phyloP scores from a whole-genome alignment of 2,329 filamentous ascomycete species.

The Phaeosphaeriaceae sp. region DNA sequence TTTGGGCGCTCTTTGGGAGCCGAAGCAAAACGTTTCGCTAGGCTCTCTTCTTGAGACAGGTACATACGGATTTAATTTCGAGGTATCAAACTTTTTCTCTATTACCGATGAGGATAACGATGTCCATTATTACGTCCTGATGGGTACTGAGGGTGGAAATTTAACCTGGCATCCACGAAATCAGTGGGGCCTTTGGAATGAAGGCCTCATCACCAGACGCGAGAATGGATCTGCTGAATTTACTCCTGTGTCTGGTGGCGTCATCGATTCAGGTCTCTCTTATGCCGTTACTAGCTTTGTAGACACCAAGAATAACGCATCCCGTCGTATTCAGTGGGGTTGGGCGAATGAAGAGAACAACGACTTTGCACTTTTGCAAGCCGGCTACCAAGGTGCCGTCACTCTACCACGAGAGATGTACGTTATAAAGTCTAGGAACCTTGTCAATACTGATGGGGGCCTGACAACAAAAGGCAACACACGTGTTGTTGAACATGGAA shows the following conservation, averaged over 20 bases:
- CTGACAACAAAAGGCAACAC: conserved; percentile 46
- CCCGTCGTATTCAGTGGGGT: conserved; percentile 54
- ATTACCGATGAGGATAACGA: conserved; percentile 52
- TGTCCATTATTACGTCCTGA: conserved; percentile 53
- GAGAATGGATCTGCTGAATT: conserved; percentile 54
- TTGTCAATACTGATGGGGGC: conserved; percentile 45
- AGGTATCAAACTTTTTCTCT: conserved; percentile 57
- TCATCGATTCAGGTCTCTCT: conserved; percentile 52
- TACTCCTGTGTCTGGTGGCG: conserved; percentile 52
- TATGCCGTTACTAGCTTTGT: conserved; percentile 57
- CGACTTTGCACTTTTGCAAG: conserved; percentile 50
- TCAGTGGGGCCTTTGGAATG: conserved; percentile 56
- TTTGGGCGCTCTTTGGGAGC: conserved; percentile 56
- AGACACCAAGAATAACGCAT: conserved; percentile 54
- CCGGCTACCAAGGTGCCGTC: conserved; percentile 54
- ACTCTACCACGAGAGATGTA: conserved; percentile 55
- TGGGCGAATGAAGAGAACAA: conserved; percentile 55
- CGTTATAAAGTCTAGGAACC: conserved; percentile 51
- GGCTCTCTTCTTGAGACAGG: conserved; percentile 53
- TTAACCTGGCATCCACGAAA: conserved; percentile 48
- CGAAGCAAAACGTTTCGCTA: conserved; percentile 50
- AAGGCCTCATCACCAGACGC: conserved; percentile 50
- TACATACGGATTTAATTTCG: conserved; percentile 56
- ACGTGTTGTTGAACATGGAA: conserved; percentile 39
- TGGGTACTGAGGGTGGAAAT: conserved; percentile 54